Evolutionary conservation across 768 basidiomycete species (phyloP).

Genomic region (Mycena sanguinolenta): DNA sequence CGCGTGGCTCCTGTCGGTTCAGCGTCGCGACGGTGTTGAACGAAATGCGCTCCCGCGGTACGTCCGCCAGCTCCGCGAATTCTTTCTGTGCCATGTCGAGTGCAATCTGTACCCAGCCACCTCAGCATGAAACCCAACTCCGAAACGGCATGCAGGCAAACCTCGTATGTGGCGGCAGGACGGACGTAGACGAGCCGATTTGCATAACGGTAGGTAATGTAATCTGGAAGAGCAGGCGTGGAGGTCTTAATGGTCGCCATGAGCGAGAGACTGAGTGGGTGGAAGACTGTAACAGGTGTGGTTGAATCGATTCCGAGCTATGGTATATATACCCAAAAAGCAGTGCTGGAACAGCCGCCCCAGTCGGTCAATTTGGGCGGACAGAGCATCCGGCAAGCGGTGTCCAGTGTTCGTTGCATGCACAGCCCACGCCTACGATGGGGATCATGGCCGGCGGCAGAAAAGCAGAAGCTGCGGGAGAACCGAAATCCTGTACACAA

Average conservation of each 20-base stretch:
- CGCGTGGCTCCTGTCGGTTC: slow-evolving; percentile 46
- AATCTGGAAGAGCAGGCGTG: slow-evolving; percentile 50
- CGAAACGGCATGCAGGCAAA: slow-evolving; percentile 40
- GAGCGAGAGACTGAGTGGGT: not conserved
- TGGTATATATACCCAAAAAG: not conserved
- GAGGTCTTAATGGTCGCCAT: slow-evolving; percentile 38
- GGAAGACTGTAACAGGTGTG: not conserved
- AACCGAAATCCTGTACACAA: slow-evolving; percentile 5
- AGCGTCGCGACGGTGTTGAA: slow-evolving; percentile 56
- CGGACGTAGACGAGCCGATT: slow-evolving; percentile 65
- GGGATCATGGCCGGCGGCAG: slow-evolving; percentile 17
- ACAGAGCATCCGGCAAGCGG: not conserved
- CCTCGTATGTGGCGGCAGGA: slow-evolving; percentile 57
- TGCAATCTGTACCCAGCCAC: slow-evolving; percentile 43
- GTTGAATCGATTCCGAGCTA: not conserved
- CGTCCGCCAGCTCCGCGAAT: slow-evolving; percentile 56
- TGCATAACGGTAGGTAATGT: slow-evolving; percentile 64
- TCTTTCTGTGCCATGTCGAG: slow-evolving; percentile 64
- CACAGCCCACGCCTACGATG: slow-evolving; percentile 14
- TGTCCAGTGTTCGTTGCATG: slow-evolving; percentile 9
- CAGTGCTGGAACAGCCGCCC: slow-evolving; percentile 26
- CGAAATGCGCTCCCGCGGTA: slow-evolving; percentile 57
- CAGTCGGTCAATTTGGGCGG: not conserved
- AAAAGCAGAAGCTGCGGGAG: not conserved
- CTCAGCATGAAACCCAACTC: not conserved